A percentile compares a stretch with the other conserved stretches of the same genome.
Evolutionary conservation across 2,329 filamentous ascomycete species (phyloP).

Genomic region (Trichoderma sp.): DNA sequence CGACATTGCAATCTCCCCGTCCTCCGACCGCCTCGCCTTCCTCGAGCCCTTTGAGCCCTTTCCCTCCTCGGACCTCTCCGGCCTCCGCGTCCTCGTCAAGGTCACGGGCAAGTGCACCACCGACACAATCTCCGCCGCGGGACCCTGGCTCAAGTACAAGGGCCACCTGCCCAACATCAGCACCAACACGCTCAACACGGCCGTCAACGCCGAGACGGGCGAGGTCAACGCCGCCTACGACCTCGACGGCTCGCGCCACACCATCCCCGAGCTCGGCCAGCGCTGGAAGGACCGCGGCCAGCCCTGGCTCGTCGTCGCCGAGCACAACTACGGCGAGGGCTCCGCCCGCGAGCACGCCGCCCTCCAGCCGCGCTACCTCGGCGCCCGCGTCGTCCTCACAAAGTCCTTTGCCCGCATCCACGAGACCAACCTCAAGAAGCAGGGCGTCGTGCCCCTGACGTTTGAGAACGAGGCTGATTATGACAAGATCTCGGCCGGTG

Average conservation of each 20-base stretch:
- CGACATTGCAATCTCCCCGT: constrained; percentile 76
- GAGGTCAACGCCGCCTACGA: constrained; percentile 95
- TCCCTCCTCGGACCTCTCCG: constrained; percentile 71
- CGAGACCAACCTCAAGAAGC: constrained; percentile 96
- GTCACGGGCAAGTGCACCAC: constrained; percentile 98
- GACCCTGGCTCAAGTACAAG: constrained; percentile 99
- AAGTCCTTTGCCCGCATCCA: constrained; percentile 93
- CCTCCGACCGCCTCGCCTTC: constrained; percentile 86
- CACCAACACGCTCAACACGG: constrained; percentile 95
- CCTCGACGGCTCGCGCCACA: constrained; percentile 69
- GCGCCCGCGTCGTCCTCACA: constrained; percentile 77
- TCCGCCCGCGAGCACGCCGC: constrained; percentile 88
- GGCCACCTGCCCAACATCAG: constrained; percentile 97
- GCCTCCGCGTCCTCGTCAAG: constrained; percentile 88
- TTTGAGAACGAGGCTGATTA: constrained; percentile 90
- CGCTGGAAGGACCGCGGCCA: constrained; percentile 76
- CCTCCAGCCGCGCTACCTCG: constrained; percentile 86
- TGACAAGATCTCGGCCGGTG: constrained; percentile 77
- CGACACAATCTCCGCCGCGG: constrained; percentile 95
- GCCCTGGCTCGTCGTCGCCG: constrained; percentile 91
- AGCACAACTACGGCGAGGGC: constrained; percentile 96
- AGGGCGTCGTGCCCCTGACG: constrained; percentile 92
- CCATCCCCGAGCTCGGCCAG: constrained; percentile 85
- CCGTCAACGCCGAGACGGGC: constrained; percentile 86
- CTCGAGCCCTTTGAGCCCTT: constrained; percentile 90